Conservation (phyloP, 2,329 filamentous ascomycete species). For the Chalara sp. region DNA sequence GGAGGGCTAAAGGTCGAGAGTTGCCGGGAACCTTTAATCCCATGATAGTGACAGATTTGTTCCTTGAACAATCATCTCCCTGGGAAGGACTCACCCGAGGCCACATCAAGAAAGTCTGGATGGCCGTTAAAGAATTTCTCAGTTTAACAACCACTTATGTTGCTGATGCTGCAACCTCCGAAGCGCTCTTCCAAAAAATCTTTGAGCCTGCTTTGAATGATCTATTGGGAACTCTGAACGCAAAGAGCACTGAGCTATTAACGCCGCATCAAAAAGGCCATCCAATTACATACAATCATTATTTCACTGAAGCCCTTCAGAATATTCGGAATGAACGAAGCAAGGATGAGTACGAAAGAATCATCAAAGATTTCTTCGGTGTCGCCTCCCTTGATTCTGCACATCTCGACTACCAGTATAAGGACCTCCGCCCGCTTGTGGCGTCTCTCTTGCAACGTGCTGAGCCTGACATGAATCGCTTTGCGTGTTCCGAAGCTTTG, state of each 20-base stretch:
- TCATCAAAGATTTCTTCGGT: conserved; percentile 21
- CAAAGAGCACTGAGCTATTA: conserved; percentile 39
- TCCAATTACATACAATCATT: conserved; percentile 19
- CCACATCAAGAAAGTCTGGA: conserved; percentile 12
- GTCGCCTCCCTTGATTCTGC: conserved; percentile 13
- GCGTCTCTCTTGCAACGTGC: conserved; percentile 13
- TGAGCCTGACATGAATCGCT: conserved; percentile 25
- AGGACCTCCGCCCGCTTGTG: conserved; percentile 19
- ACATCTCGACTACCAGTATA: conserved; percentile 9
- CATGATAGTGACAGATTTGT: conserved; percentile 36
- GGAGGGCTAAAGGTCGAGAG: conserved; percentile 3
- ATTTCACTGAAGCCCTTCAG: conserved; percentile 2
- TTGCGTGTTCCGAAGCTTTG: conserved; percentile 27
- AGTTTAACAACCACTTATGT: conserved; percentile 25
- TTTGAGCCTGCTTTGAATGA: neutral
- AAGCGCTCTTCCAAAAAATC: conserved; percentile 3
- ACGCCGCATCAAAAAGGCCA: conserved; percentile 22
- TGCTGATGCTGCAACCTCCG: conserved; percentile 19
- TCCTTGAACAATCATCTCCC: conserved; percentile 7
- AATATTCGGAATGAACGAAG: conserved; percentile 2
- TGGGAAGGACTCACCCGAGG: conserved; percentile 6
- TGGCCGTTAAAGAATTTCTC: conserved; percentile 23
- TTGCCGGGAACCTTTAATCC: conserved; percentile 27
- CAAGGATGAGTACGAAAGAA: conserved; percentile 1
- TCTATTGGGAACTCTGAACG: neutral